A percentile compares a stretch with the other conserved stretches of the same genome.
Evolutionary conservation across 345 rosid genomes (phyloP).

Genomic region (Mallotus nudiflorus): DNA sequence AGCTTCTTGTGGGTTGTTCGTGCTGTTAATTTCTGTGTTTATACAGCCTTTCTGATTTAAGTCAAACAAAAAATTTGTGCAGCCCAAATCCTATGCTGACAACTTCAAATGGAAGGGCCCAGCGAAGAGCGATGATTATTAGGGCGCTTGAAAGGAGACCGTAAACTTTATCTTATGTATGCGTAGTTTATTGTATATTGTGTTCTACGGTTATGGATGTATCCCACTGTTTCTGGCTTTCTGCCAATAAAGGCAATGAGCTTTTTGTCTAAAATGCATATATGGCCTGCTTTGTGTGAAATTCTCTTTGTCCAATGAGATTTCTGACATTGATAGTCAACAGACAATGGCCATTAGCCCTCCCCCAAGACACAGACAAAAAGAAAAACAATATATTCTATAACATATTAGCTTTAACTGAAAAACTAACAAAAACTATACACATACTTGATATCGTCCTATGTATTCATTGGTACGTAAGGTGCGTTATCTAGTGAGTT

Average conservation of each 20-base stretch:
- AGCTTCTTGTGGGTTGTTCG: too few species aligned
- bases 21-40: too few species aligned
- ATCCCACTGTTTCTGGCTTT: too few species aligned
- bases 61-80: constrained; percentile 10
- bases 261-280: background rate
- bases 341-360: background rate
- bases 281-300: background rate
- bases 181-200: too few species aligned
- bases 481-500: background rate
- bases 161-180: background rate
- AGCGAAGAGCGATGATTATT: constrained; percentile 19
- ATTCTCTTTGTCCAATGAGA: background rate
- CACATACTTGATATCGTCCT: constrained; percentile 5
- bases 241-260: background rate
- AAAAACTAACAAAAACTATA: constrained; percentile 21
- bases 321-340: background rate
- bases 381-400: background rate
- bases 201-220: background rate
- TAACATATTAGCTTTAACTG: constrained; percentile 5
- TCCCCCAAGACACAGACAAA: background rate
- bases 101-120: constrained; percentile 94
- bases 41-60: too few species aligned
- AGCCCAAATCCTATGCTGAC: constrained; percentile 83
- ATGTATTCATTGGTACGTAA: constrained; percentile 6
- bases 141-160: background rate